These are phyloP conservation scores for Metschnikowia peoriensis DNA, from an alignment of 805 yeast species.

Conservation along the genomic window DNA sequence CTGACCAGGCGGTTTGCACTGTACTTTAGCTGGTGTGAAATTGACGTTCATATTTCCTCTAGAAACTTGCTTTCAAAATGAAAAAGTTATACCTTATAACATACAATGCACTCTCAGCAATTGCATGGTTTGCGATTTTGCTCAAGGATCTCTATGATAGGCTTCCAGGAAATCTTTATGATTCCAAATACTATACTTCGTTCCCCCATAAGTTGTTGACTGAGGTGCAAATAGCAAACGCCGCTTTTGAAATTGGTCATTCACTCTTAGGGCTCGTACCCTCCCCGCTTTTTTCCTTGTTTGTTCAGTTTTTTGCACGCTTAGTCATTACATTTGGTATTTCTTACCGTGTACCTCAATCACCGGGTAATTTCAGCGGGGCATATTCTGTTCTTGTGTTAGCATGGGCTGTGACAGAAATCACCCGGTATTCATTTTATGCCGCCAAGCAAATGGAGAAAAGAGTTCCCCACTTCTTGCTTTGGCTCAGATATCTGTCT, in stretches of 20 bases:
- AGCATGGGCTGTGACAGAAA: slow-evolving; percentile 33
- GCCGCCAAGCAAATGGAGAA: slow-evolving; percentile 17
- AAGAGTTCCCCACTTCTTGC: slow-evolving; percentile 18
- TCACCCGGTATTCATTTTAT: slow-evolving; percentile 30
- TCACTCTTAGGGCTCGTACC: slow-evolving; percentile 27
- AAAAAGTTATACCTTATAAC: slow-evolving; percentile 8
- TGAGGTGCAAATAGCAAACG: slow-evolving; percentile 25
- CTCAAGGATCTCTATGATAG: slow-evolving; percentile 13
- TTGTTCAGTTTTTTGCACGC: slow-evolving; percentile 31
- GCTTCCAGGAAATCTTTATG: slow-evolving; percentile 10
- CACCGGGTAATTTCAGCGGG: slow-evolving; percentile 26
- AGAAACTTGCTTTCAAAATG: neutral
- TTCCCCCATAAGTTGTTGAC: slow-evolving; percentile 32
- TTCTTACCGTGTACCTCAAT: slow-evolving; percentile 25
- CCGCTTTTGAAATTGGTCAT: slow-evolving; percentile 25
- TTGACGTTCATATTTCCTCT: neutral
- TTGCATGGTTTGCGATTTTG: slow-evolving; percentile 21
- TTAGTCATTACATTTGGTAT: slow-evolving; percentile 29
- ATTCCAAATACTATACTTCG: slow-evolving; percentile 9
- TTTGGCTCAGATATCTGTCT: slow-evolving; percentile 30
- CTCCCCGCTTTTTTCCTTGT: slow-evolving; percentile 25
- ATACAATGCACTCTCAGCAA: slow-evolving; percentile 20
- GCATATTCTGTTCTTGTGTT: slow-evolving; percentile 23
- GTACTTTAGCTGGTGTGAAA: too few relatives aligned
- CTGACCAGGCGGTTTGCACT: too few relatives aligned